Base-by-base conservation (phyloP, 2,329 filamentous ascomycete genomes). In the Anisogramma anomala region DNA sequence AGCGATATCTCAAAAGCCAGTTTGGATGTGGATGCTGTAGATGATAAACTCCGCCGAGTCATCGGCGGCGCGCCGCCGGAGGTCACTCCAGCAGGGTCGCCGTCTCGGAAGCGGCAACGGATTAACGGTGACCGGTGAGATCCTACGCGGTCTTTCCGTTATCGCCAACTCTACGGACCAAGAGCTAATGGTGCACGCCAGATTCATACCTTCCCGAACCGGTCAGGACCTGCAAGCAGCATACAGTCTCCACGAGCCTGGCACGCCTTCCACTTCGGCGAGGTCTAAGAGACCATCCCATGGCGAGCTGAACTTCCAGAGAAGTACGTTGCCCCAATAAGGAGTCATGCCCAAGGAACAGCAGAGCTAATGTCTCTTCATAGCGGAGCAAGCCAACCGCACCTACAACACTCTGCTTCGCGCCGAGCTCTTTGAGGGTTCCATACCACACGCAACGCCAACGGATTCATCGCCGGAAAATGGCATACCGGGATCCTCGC, bases 141-240 rank as follows among this genome's bases (percentile, higher is more conserved):
- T 30, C 18, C 13, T 36, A 10, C 20, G n/a, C 36, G 9, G 17
- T 19, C 9, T 11, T 6, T 15, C 19, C 48, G 34, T 7, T 15
- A 15, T n/a, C 8, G 9, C 26, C 26, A 4, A 27, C 4, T n/a
- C 9, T 18, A 39, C 33, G 34, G 32, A 26, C 18, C 18, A 18
- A 6, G 43, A 50, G 26, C 40, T 39, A 42, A 32, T 33, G 14
- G 26, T 5, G 19, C 33, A 18, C 33, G 37, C 43, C 57, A 94
- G 91, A 54, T 98, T 98, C 58, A 96, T 98, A 51, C 91, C 91
- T 20, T 93, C 91, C 53, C 77, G 91, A 31, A 82, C 88, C 49
- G 91, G 89, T 5, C 87, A 94, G 60, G 91, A 98, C 61, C 68
- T 96, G 18, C 84, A 89, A 58, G 87, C 89, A 39, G 93, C 87